Evolutionary conservation across 2,329 filamentous ascomycete species (phyloP).

Genomic region (Penicillium janthinellum): DNA sequence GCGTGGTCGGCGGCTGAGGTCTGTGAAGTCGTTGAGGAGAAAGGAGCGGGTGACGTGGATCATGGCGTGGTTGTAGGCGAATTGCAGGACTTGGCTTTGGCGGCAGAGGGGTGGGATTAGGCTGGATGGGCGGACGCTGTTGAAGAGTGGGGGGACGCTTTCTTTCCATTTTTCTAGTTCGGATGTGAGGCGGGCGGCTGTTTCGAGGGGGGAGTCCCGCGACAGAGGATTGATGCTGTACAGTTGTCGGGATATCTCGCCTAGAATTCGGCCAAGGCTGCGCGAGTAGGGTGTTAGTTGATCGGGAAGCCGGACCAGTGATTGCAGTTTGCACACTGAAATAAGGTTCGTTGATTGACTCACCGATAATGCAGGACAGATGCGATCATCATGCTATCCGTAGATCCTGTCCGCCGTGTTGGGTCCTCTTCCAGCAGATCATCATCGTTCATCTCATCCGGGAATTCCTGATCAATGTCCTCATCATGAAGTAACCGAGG

Average conservation of each 20-base stretch:
- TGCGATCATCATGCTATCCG: constrained; percentile 45
- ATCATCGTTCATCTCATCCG: constrained; percentile 58
- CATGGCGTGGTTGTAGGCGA: constrained; percentile 43
- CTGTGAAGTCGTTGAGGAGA: constrained; percentile 41
- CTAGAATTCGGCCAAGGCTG: constrained; percentile 55
- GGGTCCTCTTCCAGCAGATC: constrained; percentile 53
- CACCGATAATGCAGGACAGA: constrained; percentile 43
- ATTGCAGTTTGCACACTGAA: background rate
- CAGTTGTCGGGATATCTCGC: constrained; percentile 51
- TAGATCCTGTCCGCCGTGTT: constrained; percentile 34
- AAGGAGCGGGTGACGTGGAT: constrained; percentile 43
- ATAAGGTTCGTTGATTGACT: constrained; percentile 4
- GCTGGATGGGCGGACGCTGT: constrained; percentile 39
- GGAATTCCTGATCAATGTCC: constrained; percentile 65
- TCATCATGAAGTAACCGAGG: constrained; percentile 64
- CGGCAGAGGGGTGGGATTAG: constrained; percentile 42
- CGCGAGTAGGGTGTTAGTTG: background rate
- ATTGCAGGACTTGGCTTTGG: constrained; percentile 43
- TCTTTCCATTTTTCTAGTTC: constrained; percentile 43
- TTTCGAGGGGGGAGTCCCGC: constrained; percentile 35
- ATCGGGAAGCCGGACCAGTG: background rate
- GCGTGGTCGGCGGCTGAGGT: constrained; percentile 35
- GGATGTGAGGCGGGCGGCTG: constrained; percentile 36
- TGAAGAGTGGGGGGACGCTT: constrained; percentile 39
- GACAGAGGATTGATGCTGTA: constrained; percentile 39